Percentiles rank a stretch among this genome's conserved stretches.
Conservation (phyloP, 345 rosid species). For the Streptanthus diversifolius region DNA sequence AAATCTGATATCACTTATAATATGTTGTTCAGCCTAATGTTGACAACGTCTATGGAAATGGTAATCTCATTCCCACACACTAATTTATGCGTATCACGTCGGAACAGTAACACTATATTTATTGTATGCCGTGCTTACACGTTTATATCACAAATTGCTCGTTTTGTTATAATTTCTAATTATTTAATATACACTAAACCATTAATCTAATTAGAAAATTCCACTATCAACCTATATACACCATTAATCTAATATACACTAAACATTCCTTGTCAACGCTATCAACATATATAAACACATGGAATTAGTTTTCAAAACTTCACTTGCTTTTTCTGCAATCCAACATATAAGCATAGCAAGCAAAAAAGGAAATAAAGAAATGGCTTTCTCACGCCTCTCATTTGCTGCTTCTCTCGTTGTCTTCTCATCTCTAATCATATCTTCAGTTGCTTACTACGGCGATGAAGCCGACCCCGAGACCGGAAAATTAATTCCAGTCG, state of each 20-base stretch:
- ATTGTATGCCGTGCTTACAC: constrained; percentile 30
- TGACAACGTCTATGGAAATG: constrained; percentile 18
- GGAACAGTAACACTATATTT: background rate
- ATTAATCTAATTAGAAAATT: background rate
- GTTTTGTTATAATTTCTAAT: background rate
- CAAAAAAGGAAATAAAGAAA: background rate
- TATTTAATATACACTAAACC: background rate
- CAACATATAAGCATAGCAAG: constrained; percentile 13
- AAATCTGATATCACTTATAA: background rate
- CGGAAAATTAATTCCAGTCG: constrained; percentile 34
- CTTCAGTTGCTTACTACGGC: constrained; percentile 32
- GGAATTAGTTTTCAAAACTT: constrained; percentile 8
- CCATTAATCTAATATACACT: background rate
- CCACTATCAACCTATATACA: too few species aligned
- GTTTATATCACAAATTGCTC: constrained; percentile 18
- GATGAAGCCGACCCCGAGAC: constrained; percentile 26
- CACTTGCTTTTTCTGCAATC: constrained; percentile 25
- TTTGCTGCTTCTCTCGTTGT: constrained; percentile 27
- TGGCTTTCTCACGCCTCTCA: constrained; percentile 35
- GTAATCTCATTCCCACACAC: constrained; percentile 16
- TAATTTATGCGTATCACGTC: constrained; percentile 32
- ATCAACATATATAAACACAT: constrained; percentile 17
- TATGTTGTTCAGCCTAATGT: background rate
- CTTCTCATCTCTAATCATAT: constrained; percentile 33
- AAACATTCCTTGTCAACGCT: constrained; percentile 7